Conservation (phyloP, 768 basidiomycete species). For the Amanita molliuscula region DNA sequence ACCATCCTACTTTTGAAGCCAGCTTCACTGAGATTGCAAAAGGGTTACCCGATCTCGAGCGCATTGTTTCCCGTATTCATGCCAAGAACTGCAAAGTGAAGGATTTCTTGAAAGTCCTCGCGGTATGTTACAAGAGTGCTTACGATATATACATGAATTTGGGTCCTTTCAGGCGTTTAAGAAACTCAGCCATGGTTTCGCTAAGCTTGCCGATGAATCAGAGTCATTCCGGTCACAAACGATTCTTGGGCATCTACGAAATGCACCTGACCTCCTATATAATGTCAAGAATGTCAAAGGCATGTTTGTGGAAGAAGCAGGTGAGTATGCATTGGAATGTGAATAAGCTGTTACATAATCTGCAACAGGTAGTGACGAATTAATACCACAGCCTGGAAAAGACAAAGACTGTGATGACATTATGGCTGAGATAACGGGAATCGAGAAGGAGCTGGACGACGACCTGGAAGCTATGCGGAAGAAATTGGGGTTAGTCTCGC, state of each 20-base stretch:
- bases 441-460: slow-evolving; percentile 66
- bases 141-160: neutral
- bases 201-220: slow-evolving; percentile 48
- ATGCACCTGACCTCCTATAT: slow-evolving; percentile 69
- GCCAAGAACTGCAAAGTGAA: slow-evolving; percentile 81
- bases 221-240: slow-evolving; percentile 71
- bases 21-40: slow-evolving; percentile 71
- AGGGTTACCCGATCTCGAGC: slow-evolving; percentile 84
- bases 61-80: slow-evolving; percentile 90
- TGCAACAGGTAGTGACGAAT: slow-evolving; percentile 46
- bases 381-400: slow-evolving; percentile 77
- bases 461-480: slow-evolving; percentile 57
- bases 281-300: slow-evolving; percentile 63
- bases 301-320: slow-evolving; percentile 60
- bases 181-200: slow-evolving; percentile 58
- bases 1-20: slow-evolving; percentile 65
- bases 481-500: slow-evolving; percentile 45
- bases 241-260: slow-evolving; percentile 63
- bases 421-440: slow-evolving; percentile 51
- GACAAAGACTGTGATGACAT: slow-evolving; percentile 80
- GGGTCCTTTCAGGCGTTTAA: slow-evolving; percentile 52
- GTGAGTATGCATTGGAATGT: slow-evolving; percentile 22
- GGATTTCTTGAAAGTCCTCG: slow-evolving; percentile 80
- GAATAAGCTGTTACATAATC: neutral
- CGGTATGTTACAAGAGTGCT: slow-evolving; percentile 28